Evolutionary conservation across 805 yeast species (phyloP), one percentile per base, ranked within the genome.

Genomic region (Candida hispaniensis): DNA sequence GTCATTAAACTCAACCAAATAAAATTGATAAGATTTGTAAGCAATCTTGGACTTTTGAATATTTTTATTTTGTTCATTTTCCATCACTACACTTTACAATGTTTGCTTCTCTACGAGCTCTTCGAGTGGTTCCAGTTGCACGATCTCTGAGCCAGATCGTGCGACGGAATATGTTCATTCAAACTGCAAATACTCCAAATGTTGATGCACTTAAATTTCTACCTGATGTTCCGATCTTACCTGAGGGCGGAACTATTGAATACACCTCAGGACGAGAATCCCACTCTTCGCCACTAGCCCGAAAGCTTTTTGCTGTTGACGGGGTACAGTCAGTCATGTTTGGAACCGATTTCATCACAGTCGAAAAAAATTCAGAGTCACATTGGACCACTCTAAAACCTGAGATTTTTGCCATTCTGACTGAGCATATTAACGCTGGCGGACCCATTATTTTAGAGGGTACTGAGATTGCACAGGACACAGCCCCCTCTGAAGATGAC

Each of bases 151-250:
- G n/a, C n/a, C n/a, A n/a, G n/a, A n/a, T n/a, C n/a, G n/a, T n/a
- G n/a, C 26, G 14, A 14, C 21, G 49, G 21, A 33, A 38, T n/a
- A 40, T 56, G 42, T 56, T 52, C 40, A 83, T 83, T 26, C 93
- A 81, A 52, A 83, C 94, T 0, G 75, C 78, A 19, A 72, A 75
- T 18, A 83, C 94, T 0, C 94, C 94, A 2, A 83, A 83, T 51
- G 86, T 75, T 36, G 75, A 80, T 46, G 94, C 94, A 0, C 57
- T 83, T 39, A 83, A 83, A 62, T 83, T 83, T 48, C 55, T 81
- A 18, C 94, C 94, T 1, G 75, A 83, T 8, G 71, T 67, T 56
- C 62, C 64, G 26, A 69, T 82, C n/a, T 59, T 82, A 11, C 78
- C 78, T 3, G 65, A 61, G 13, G 71, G 72, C 25, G 66, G 69